These are phyloP conservation scores for Penicillium hordei DNA, from an alignment of 2,329 filamentous ascomycete genomes.

Conservation along the genomic window DNA sequence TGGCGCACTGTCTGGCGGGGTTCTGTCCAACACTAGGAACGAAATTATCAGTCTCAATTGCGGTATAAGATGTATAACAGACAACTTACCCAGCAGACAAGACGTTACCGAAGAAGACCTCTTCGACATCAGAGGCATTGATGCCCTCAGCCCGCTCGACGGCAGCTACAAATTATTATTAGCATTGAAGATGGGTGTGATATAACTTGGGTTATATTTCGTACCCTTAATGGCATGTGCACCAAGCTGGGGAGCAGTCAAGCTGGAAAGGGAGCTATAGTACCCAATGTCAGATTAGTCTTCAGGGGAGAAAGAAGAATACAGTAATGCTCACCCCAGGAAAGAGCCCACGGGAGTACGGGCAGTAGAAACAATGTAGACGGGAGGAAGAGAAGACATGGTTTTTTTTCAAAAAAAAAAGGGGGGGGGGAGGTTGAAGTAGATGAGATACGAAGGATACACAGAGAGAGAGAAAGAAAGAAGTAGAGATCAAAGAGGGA, in stretches of 20 bases:
- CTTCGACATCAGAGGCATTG: constrained; percentile 85
- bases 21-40: constrained; percentile 80
- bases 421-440: neutral
- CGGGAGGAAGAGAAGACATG: constrained; percentile 79
- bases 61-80: constrained; percentile 2
- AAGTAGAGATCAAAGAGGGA: constrained; percentile 6
- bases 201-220: constrained; percentile 21
- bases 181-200: constrained; percentile 14
- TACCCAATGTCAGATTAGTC: constrained; percentile 16
- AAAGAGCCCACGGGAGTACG: constrained; percentile 93
- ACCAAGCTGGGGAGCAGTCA: constrained; percentile 83
- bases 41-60: constrained; percentile 15
- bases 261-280: constrained; percentile 77
- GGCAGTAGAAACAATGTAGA: constrained; percentile 92
- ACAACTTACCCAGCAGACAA: constrained; percentile 80
- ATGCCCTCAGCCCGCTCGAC: constrained; percentile 82
- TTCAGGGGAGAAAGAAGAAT: neutral
- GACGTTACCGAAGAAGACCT: constrained; percentile 98
- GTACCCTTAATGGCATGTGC: constrained; percentile 88
- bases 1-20: constrained; percentile 89
- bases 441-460: neutral
- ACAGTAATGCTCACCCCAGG: constrained; percentile 66
- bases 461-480: neutral
- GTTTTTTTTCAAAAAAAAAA: neutral
- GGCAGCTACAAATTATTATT: constrained; percentile 55